Percentiles rank a stretch among this genome's conserved stretches.
phyloP scores from a whole-genome alignment of 768 basidiomycete species.

The Hirschioporus abietinus region DNA sequence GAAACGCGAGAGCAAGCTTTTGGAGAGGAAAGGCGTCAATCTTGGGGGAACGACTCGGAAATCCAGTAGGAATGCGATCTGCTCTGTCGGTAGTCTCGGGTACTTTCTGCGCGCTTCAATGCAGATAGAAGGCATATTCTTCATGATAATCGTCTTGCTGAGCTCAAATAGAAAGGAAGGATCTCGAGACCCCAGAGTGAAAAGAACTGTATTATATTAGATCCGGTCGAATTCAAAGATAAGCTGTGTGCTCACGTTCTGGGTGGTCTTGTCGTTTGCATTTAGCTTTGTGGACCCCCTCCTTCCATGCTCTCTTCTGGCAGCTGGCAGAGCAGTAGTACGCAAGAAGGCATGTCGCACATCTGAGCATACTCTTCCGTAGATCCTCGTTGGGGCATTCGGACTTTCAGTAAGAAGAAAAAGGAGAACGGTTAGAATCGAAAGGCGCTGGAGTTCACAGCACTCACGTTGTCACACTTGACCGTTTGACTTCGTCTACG shows the following conservation, averaged over 20 bases:
- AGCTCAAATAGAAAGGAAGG: neutral
- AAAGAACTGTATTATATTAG: neutral
- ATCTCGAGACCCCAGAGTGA: neutral
- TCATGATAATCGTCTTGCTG: neutral
- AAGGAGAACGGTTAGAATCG: too few species aligned
- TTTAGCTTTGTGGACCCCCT: neutral
- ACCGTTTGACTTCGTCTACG: neutral
- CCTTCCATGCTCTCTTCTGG: slow-evolving; percentile 7
- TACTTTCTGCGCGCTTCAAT: neutral
- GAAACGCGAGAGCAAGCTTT: too few species aligned
- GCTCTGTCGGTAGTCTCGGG: neutral
- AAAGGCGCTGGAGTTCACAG: too few species aligned
- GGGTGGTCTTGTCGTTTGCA: neutral
- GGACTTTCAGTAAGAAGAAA: neutral
- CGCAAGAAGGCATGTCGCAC: slow-evolving; percentile 7
- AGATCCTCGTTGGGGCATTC: neutral
- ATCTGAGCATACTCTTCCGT: neutral
- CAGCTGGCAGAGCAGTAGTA: slow-evolving; percentile 14
- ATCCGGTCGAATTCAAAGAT: neutral
- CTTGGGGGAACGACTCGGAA: neutral
- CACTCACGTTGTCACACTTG: neutral
- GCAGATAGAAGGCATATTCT: neutral
- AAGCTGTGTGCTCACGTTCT: neutral
- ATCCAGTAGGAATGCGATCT: neutral
- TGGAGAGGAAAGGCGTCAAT: neutral